Conservation (phyloP, 176 grass and related monocot species). For the Saccharum spontaneum region DNA sequence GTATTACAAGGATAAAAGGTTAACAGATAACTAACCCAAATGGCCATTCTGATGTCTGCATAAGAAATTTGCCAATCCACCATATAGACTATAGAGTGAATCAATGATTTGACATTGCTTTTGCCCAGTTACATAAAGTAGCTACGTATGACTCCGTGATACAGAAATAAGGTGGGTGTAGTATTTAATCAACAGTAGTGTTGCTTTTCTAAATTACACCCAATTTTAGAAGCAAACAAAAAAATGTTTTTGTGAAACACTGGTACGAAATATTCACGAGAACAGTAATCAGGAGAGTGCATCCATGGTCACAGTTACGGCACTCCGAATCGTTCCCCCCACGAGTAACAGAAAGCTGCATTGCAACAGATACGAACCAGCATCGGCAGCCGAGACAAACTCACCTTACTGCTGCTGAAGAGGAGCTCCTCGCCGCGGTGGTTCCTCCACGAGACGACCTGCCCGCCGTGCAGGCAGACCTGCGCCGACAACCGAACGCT, state of each 20-base stretch:
- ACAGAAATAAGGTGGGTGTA: neutral
- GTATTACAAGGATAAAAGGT: neutral
- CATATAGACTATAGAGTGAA: neutral
- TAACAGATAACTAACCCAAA: neutral
- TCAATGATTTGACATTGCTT: neutral
- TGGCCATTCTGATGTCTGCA: neutral
- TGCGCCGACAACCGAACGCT: slow-evolving; percentile 37
- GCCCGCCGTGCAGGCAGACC: slow-evolving; percentile 87
- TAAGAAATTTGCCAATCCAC: neutral
- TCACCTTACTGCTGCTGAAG: slow-evolving; percentile 94
- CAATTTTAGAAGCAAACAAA: neutral
- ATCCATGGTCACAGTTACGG: neutral
- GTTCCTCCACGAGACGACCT: slow-evolving; percentile 94
- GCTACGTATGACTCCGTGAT: neutral
- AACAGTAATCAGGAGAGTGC: neutral
- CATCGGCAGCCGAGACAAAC: neutral
- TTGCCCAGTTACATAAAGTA: neutral
- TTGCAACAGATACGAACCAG: neutral
- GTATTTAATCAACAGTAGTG: neutral
- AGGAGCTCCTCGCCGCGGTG: slow-evolving; percentile 86
- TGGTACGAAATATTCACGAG: neutral
- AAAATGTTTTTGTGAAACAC: neutral
- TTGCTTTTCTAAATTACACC: neutral
- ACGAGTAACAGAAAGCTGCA: neutral
- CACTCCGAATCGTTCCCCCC: neutral